phyloP scores from a whole-genome alignment of 1,284 basidiomycete genomes.

The Sanghuangporus baumii region DNA sequence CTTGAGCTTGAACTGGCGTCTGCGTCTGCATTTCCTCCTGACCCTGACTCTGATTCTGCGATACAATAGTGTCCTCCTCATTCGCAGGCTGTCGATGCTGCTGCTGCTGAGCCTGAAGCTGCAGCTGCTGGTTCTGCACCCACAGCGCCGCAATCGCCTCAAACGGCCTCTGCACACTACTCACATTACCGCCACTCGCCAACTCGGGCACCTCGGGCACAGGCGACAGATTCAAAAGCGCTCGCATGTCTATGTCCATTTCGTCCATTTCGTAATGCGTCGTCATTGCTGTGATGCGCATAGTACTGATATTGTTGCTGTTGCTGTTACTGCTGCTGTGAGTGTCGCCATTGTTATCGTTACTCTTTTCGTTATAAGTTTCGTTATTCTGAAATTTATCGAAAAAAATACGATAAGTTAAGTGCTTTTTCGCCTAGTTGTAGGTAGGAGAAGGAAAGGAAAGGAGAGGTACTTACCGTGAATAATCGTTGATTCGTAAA shows the following conservation, averaged over 20 bases:
- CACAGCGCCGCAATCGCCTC: constrained; percentile 7
- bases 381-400: neutral
- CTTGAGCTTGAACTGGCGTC: neutral
- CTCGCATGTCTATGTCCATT: constrained; percentile 2
- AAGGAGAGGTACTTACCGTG: neutral
- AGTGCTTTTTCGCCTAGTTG: neutral
- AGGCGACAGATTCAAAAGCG: neutral
- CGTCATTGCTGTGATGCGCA: neutral
- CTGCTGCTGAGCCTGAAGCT: neutral
- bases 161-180: neutral
- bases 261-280: neutral
- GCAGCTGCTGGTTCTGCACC: neutral
- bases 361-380: neutral
- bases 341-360: neutral
- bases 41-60: neutral
- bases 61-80: neutral
- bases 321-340: neutral
- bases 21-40: neutral
- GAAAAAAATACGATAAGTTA: neutral
- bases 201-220: neutral
- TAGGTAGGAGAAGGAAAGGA: neutral
- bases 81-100: neutral
- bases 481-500: neutral
- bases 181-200: neutral
- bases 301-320: neutral